Evolutionary conservation across 106 monocot genomes (phyloP), one percentile per base, ranked within the genome.

Genomic region (Vanilla planifolia): DNA sequence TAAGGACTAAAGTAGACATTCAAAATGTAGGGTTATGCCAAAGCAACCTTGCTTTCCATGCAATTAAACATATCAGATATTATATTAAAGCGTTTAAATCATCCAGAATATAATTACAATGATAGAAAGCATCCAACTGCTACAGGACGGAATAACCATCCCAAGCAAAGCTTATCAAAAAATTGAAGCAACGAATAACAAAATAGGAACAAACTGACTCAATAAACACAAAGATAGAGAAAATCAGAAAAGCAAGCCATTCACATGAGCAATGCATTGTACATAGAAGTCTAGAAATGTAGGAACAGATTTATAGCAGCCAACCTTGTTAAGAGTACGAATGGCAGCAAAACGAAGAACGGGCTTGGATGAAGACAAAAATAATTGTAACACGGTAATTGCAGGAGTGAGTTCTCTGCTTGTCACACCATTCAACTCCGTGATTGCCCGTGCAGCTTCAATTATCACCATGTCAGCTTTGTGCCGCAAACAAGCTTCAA

Each of bases 331-430:
- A 55, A 99, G 71, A 36, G 92, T 99, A 21, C 98, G 84, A 43
- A 99, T 82, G 59, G 98, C 98, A 60, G 98, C 98, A 92, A 99
- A 99, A 3, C 98, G 75, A 55, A 99, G 77, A 23, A 99, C 92
- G 35, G 98, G 98, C 70, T 92, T 99, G n/a, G 98, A 91, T 41
- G 98, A 99, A 82, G 88, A 92, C 77, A 99, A 82, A 73, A 99
- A 99, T 19, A 99, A 78, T 64, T 99, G 98, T 17, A 99, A 69
- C 43, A 92, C 92, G 52, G 92, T 99, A 52, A 99, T 99, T 61
- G 98, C 98, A 62, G 98, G 98, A 41, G 79, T 88, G 63, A 99
- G 70, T 66, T 99, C 98, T 33, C 92, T 68, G 55, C 75, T 92
- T 52, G 92, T 92, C 33, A 99, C 98, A 41, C 92, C 92, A 75